Base-by-base conservation (phyloP, 495 filamentous ascomycete species). In the Aspergillus panamensis region DNA sequence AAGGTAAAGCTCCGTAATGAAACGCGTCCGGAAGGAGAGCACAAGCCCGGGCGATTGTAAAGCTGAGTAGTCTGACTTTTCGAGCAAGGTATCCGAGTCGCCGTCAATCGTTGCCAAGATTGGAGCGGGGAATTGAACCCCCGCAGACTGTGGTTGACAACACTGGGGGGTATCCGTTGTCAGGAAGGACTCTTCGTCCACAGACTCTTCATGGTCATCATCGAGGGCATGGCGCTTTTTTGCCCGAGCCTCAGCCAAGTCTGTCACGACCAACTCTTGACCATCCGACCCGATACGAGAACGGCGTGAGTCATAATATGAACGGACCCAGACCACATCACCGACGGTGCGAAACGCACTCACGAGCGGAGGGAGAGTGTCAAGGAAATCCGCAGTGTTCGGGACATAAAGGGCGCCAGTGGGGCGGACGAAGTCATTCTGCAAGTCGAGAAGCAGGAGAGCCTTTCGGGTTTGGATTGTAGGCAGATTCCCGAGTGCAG, bases 1-100 rank as follows among this genome's bases (percentile, higher is more conserved):
- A 6, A 98, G 80, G 66, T 89, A 97, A n/a, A 98, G 71, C 64
- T 96, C 88, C 1, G 91, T 97, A 43, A 97, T 82, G 43, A 98
- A 85, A 19, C 83, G 87, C 6, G 83, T 82, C 13, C 91, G 85
- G 47, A 96, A 76, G 8, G 82, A 79, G 39, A 86, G 74, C 20
- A 97, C 79, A 14, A 96, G 78, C 30, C 79, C 78, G 0, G 87
- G 87, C 14, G 84, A 84, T 59, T 83, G 84, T 64, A 98, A 88
- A 16, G 94, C 93, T 8, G 94, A 97, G 71, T 97, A 97, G 62
- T 88, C 83, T 12, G 85, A 82, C 69, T 96, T 97, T 40, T 81
- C 84, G 49, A 95, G 73, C 17, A 90, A 69, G 6, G 84, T 78
- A 66, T 97, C 94, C 14, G 75, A 76, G 1, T 76, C 69, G 1